Evolutionary conservation across 441 rosid species (phyloP), one percentile per base, ranked within the genome.

Genomic region (Bruguiera hainesii): DNA sequence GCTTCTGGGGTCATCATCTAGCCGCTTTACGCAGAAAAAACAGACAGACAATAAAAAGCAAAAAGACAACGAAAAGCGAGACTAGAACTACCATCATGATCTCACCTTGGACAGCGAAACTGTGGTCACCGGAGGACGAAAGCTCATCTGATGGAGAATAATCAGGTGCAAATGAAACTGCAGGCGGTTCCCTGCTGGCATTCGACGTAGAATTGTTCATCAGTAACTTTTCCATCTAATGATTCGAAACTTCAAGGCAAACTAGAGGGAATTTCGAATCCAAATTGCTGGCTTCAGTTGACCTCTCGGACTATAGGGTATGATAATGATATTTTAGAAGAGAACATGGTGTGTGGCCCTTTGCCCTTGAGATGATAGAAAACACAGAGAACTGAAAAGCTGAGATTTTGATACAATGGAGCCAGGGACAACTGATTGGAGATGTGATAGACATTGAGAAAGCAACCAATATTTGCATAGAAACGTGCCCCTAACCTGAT

Each of bases 61-160:
- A 65, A 31, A 79, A 74, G 18, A 66, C 0, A 19, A 75, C 19
- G 42, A 85, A 79, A 50, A 79, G 46, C 31, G 81, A 20, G 66
- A 85, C 51, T 3, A 81, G 31, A 65, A 77, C 71, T 10, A 81
- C 66, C 82, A 85, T 35, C 86, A 71, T 74, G 60, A 83, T 77
- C 77, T 82, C 78, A 55, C 89, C 89, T 23, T 79, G 77, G 62
- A 81, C 67, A 3, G 81, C 84, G 19, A 77, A 85, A 64, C 79
- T 51, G 4, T 62, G 77, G 58, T 81, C 89, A 7, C 59, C 52
- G 26, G 84, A 79, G 48, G 69, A 11, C 10, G 9, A 71, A 64
- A 68, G 49, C 70, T 71, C 71, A 11, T 31, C 75, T 15, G 56
- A 53, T 19, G 57, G 64, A 7, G 75, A 39, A 55, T 35, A 37